Conservation (phyloP, 331 rosid genomes). For the Erythrophleum ivorense region DNA sequence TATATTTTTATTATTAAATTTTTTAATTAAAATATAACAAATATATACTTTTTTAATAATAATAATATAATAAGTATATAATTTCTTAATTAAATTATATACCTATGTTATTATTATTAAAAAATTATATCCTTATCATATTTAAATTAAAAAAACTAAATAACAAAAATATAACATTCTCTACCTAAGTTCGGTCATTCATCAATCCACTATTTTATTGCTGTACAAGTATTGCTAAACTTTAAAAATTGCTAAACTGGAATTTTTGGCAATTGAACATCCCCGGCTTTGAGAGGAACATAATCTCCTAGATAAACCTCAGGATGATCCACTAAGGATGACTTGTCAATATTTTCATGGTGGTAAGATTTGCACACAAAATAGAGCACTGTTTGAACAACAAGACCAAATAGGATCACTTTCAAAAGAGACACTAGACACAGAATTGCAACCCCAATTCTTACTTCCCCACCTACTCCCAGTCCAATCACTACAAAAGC, state of each 20-base stretch:
- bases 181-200: too few relatives aligned
- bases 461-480: constrained; percentile 1
- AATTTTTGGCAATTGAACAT: constrained; percentile 40
- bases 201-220: not conserved
- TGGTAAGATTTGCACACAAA: constrained; percentile 68
- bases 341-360: constrained; percentile 63
- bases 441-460: constrained; percentile 39
- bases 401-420: constrained; percentile 50
- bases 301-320: constrained; percentile 60
- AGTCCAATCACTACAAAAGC: constrained; percentile 47
- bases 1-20: too few relatives aligned
- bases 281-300: constrained; percentile 50
- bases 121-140: too few relatives aligned
- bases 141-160: too few relatives aligned
- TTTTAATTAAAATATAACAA: too few relatives aligned
- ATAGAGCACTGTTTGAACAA: constrained; percentile 53
- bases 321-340: constrained; percentile 49
- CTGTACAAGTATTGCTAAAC: not conserved
- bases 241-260: not conserved
- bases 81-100: too few relatives aligned
- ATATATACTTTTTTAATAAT: too few relatives aligned
- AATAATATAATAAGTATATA: too few relatives aligned
- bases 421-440: constrained; percentile 38
- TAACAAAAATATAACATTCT: too few relatives aligned
- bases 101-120: too few relatives aligned